These are phyloP conservation scores for Sorghum bicolor DNA, from an alignment of 176 grass and related monocot genomes.

Conservation along the genomic window Sorghum_bicolor_NCBIv3 NC_012870.2:45969501-45970000, in stretches of 20 bases:
- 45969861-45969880: constrained; percentile 22
- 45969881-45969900: constrained; percentile 22
- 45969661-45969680: background rate
- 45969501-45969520: constrained; percentile 7
- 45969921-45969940: constrained; percentile 25
- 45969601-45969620: background rate
- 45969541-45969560: too few species aligned
- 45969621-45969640: constrained; percentile 21
- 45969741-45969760: background rate
- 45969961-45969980: constrained; percentile 22
- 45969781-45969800: background rate
- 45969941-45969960: constrained; percentile 40
- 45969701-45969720: background rate
- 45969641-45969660: constrained; percentile 41
- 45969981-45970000: background rate
- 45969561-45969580: background rate
- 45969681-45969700: constrained; percentile 8
- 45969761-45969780: background rate
- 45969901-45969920: constrained; percentile 74
- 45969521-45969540: constrained; percentile 2
- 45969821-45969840: constrained; percentile 59
- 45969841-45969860: constrained; percentile 54
- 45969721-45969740: constrained; percentile 27
- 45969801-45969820: constrained; percentile 43
- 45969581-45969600: background rate